A percentile compares a stretch with the other conserved stretches of the same genome.
These are phyloP conservation scores for Globisporangium viniferum DNA, from an alignment of 352 stramenopile species.

Conservation along the genomic window DNA sequence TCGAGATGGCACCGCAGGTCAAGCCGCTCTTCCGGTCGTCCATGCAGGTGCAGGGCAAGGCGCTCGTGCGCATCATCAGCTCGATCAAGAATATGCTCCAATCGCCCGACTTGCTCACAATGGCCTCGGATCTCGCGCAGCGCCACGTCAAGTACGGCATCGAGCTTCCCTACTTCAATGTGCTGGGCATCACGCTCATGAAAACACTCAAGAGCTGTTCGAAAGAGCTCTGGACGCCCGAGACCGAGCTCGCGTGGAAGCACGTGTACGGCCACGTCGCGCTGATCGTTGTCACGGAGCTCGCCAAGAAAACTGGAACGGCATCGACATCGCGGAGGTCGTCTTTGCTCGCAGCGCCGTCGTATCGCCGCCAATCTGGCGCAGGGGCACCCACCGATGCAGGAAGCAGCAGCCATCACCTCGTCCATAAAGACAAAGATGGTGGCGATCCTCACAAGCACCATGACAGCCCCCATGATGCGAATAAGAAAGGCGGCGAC, in stretches of 20 bases:
- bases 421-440: not conserved
- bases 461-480: not conserved
- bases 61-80: slow-evolving; percentile 36
- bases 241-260: slow-evolving; percentile 26
- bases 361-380: slow-evolving; percentile 3
- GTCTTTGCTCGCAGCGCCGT: slow-evolving; percentile 5
- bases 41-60: slow-evolving; percentile 39
- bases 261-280: slow-evolving; percentile 27
- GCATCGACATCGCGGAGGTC: not conserved
- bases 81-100: slow-evolving; percentile 37
- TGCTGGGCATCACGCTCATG: slow-evolving; percentile 26
- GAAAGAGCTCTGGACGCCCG: slow-evolving; percentile 24
- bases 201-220: slow-evolving; percentile 28
- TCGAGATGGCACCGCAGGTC: slow-evolving; percentile 30
- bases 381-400: not conserved
- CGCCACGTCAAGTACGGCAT: slow-evolving; percentile 42
- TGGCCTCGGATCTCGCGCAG: slow-evolving; percentile 23
- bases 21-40: slow-evolving; percentile 39
- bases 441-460: not conserved
- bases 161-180: slow-evolving; percentile 34
- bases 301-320: slow-evolving; percentile 9
- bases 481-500: not conserved
- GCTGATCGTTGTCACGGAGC: slow-evolving; percentile 24
- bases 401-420: not conserved
- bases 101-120: slow-evolving; percentile 25